Evolutionary conservation across 2,329 filamentous ascomycete species (phyloP), one percentile per base, ranked within the genome.

Genomic region (Colletotrichum higginsianum): DNA sequence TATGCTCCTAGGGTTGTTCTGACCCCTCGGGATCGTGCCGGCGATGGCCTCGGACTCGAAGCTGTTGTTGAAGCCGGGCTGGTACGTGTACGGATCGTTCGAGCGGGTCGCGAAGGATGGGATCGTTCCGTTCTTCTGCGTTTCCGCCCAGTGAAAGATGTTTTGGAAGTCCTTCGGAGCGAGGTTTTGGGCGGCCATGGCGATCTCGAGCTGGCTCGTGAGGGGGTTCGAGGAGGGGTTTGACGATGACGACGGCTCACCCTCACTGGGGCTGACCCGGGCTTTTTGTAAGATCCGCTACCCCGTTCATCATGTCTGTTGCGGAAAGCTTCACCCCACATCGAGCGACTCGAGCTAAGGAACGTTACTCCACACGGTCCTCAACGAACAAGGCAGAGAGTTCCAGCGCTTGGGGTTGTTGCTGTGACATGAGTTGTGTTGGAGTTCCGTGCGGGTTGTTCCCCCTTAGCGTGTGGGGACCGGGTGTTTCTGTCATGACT

Each of bases 131-230:
- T 90, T 84, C 75, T 89, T 84, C 74, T 90, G 88, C n/a, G 88
- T 89, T 76, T 89, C 87, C 0, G 87, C 88, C 88, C 88, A 90
- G 76, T 87, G 86, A 71, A 87, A 87, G 75, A 86, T 85, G 61
- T 85, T 84, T 65, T 86, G 84, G 73, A 86, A 87, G 53, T 87
- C 84, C 44, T 57, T 57, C 21, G 64, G 64, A 9, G 57, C 21
- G 5, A 67, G 50, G 6, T 15, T 30, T 46, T 71, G 49, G 11
- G 56, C 64, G 35, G 67, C 56, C 67, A 71, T 71, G 13, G 15
- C 26, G 15, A 21, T 3, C 2, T 40, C 3, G 9, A 38, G 23
- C 11, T 63, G 11, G 38, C 38, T 46, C 44, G n/a, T 13, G 4
- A 38, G 18, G 30, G 30, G 30, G 30, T 30, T 30, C 7, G 38